A percentile compares a stretch with the other conserved stretches of the same genome.
Evolutionary conservation across 495 filamentous ascomycete species (phyloP).

Genomic region (Podospora bellae-mahoneyi): DNA sequence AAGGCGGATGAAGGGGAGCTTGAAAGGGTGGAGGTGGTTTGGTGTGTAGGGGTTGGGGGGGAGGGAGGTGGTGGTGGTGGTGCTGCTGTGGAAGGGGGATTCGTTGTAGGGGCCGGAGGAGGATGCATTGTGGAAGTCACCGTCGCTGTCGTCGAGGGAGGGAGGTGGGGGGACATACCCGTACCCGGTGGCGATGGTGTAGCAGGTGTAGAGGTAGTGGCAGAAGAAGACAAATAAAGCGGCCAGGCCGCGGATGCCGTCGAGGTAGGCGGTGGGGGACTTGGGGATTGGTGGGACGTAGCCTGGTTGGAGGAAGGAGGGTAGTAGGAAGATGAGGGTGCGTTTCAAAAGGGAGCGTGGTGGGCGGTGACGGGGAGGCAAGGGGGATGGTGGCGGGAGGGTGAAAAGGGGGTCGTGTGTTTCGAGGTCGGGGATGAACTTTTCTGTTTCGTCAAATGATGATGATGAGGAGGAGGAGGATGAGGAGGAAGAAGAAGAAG

Average conservation of each 20-base stretch:
- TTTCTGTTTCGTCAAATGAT: not conserved
- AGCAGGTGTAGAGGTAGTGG: constrained; percentile 47
- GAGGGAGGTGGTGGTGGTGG: constrained; percentile 27
- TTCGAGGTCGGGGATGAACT: not conserved
- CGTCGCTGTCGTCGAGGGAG: not conserved
- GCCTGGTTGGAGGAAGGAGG: constrained; percentile 24
- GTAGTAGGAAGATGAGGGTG: not conserved
- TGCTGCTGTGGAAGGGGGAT: not conserved
- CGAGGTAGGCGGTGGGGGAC: constrained; percentile 52
- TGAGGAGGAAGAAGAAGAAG: not conserved
- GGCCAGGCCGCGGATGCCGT: constrained; percentile 57
- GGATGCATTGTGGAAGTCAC: not conserved
- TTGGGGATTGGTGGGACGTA: constrained; percentile 3
- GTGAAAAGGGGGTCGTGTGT: not conserved
- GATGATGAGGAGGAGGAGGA: not conserved
- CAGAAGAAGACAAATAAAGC: constrained; percentile 57
- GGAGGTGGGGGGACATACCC: constrained; percentile 16
- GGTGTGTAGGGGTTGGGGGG: constrained; percentile 12
- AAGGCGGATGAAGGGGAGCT: constrained; percentile 64
- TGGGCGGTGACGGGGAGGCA: constrained; percentile 9
- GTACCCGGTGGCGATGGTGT: constrained; percentile 44
- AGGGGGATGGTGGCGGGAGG: not conserved
- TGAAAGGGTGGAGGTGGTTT: constrained; percentile 45
- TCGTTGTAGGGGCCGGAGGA: not conserved
- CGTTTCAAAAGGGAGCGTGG: not conserved